These are phyloP conservation scores for Ophiostoma sp. DNA, from an alignment of 2,329 filamentous ascomycete genomes.

Conservation along the genomic window DNA sequence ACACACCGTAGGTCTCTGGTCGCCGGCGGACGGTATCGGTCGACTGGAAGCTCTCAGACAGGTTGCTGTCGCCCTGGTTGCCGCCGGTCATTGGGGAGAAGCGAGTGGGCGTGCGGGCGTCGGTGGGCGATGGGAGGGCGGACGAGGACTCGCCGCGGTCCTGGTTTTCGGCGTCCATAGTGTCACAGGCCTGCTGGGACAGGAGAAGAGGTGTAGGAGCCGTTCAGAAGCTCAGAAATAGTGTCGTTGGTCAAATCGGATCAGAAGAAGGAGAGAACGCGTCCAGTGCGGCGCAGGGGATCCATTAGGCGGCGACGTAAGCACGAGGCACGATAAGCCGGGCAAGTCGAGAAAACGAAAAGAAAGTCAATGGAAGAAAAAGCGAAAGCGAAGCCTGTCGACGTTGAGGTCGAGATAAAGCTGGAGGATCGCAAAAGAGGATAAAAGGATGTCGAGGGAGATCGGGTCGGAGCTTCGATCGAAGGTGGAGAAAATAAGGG, in stretches of 20 bases:
- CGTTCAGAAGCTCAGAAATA: not conserved
- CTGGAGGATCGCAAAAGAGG: not conserved
- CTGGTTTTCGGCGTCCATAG: conserved; percentile 19
- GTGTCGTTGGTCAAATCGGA: not conserved
- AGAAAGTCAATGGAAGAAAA: not conserved
- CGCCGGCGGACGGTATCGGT: conserved; percentile 61
- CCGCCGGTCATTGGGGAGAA: not conserved
- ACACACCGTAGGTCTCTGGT: conserved; percentile 60
- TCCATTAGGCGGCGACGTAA: conserved; percentile 20
- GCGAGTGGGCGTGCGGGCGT: conserved; percentile 21
- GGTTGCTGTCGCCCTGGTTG: conserved; percentile 38
- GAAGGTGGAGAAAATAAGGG: not conserved
- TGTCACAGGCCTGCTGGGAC: not conserved
- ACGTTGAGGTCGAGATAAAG: not conserved
- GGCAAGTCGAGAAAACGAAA: not conserved
- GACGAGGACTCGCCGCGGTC: conserved; percentile 20
- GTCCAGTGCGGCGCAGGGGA: conserved; percentile 9
- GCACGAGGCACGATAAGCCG: not conserved
- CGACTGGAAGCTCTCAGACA: conserved; percentile 58
- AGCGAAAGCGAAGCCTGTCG: not conserved
- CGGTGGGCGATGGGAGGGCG: conserved; percentile 21
- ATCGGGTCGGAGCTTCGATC: not conserved
- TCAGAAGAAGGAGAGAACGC: conserved; percentile 5
- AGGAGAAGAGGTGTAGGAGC: not conserved
- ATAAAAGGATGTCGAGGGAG: not conserved